phyloP scores from a whole-genome alignment of 768 basidiomycete genomes.

The Saitozyma podzolica region DNA sequence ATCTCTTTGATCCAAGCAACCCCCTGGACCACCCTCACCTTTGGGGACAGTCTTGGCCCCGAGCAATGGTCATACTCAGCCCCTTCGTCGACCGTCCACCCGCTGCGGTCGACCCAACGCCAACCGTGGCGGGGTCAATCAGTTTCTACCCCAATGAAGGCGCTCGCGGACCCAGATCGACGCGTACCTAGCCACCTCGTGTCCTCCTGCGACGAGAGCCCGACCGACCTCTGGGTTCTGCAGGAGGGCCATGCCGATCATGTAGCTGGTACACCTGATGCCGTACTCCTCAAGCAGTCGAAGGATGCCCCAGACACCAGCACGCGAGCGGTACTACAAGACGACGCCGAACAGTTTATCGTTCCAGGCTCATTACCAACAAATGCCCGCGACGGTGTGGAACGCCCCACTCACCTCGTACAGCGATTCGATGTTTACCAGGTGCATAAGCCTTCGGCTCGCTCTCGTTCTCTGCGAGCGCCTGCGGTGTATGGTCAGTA shows the following conservation, averaged over 20 bases:
- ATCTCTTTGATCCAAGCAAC: too few species aligned
- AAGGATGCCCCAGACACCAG: slow-evolving; percentile 43
- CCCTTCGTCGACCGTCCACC: slow-evolving; percentile 32
- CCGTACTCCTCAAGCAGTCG: slow-evolving; percentile 32
- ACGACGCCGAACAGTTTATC: too few species aligned
- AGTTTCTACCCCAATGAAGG: too few species aligned
- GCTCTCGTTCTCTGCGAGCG: too few species aligned
- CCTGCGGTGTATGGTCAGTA: too few species aligned
- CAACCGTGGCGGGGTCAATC: slow-evolving; percentile 32
- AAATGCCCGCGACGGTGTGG: too few species aligned
- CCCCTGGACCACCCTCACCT: too few species aligned
- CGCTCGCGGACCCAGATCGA: too few species aligned
- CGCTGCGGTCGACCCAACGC: slow-evolving; percentile 36
- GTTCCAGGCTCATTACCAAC: too few species aligned
- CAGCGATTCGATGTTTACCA: slow-evolving; percentile 39
- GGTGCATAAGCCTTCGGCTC: too few species aligned
- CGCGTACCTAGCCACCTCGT: slow-evolving; percentile 42
- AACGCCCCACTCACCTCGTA: slow-evolving; percentile 29
- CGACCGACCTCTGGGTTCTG: slow-evolving; percentile 30
- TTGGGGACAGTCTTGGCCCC: too few species aligned
- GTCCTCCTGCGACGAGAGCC: slow-evolving; percentile 19
- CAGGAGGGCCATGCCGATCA: slow-evolving; percentile 28
- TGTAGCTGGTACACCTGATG: slow-evolving; percentile 32
- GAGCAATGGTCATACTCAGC: too few species aligned
- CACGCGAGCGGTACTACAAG: slow-evolving; percentile 35